These are phyloP conservation scores for Tetrapisispora arboricola DNA, from an alignment of 805 yeast species.

Conservation along the genomic window DNA sequence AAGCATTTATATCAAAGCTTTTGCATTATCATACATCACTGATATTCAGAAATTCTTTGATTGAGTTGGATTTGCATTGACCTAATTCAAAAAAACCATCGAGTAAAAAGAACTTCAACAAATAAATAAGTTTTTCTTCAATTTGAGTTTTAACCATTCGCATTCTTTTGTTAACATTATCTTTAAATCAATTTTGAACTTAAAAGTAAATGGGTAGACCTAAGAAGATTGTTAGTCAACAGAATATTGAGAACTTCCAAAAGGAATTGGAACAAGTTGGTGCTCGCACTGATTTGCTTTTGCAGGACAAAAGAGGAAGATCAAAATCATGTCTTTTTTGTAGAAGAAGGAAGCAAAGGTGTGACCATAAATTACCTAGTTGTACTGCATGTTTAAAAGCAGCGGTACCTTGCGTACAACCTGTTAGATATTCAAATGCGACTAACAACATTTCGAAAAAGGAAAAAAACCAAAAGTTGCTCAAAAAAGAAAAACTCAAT, in stretches of 20 bases:
- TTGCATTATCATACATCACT: too few species aligned
- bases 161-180: too few species aligned
- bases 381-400: conserved; percentile 61
- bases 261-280: conserved; percentile 28
- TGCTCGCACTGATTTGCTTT: conserved; percentile 17
- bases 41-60: too few species aligned
- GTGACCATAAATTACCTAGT: conserved; percentile 55
- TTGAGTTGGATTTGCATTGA: too few species aligned
- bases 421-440: conserved; percentile 38
- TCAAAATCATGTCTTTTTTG: conserved; percentile 48
- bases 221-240: conserved; percentile 26
- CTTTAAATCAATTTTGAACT: background rate
- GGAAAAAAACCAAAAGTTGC: background rate
- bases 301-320: conserved; percentile 41
- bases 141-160: too few species aligned
- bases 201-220: conserved; percentile 27
- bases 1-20: too few species aligned
- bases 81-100: too few species aligned
- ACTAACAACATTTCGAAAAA: conserved; percentile 1
- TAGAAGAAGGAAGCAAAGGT: conserved; percentile 49
- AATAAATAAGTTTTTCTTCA: too few species aligned
- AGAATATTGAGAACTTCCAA: conserved; percentile 27
- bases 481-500: too few species aligned
- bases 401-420: conserved; percentile 51
- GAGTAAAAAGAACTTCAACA: too few species aligned